Conservation (phyloP, 352 stramenopile species). For the Globisporangium radiosum region DNA sequence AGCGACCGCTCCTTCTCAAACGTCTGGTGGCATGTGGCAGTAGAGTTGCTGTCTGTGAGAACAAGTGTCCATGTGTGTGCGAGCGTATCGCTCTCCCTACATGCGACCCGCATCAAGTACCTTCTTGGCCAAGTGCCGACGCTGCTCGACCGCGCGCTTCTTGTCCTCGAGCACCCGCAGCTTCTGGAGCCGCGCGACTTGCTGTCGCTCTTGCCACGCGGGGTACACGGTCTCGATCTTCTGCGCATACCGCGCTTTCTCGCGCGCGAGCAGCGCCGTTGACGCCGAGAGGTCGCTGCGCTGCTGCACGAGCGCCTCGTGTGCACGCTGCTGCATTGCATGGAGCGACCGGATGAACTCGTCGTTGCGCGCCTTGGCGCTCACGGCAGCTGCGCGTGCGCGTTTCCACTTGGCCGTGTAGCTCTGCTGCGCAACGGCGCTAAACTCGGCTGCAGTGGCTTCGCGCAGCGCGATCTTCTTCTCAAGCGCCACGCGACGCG, state of each 20-base stretch:
- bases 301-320: slow-evolving; percentile 33
- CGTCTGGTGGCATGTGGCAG: slow-evolving; percentile 22
- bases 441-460: slow-evolving; percentile 73
- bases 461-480: slow-evolving; percentile 66
- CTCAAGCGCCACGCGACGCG: slow-evolving; percentile 52
- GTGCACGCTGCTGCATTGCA: slow-evolving; percentile 40
- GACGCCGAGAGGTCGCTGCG: slow-evolving; percentile 37
- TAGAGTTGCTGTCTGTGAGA: too few relatives aligned
- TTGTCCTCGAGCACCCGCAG: slow-evolving; percentile 65
- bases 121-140: slow-evolving; percentile 67
- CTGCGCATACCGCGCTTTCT: slow-evolving; percentile 53
- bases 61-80: not conserved
- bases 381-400: slow-evolving; percentile 27
- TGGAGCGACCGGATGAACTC: slow-evolving; percentile 46
- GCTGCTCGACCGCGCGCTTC: slow-evolving; percentile 60
- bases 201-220: slow-evolving; percentile 66
- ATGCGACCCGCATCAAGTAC: slow-evolving; percentile 15
- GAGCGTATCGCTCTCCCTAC: too few relatives aligned
- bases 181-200: slow-evolving; percentile 40
- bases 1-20: slow-evolving; percentile 79
- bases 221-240: slow-evolving; percentile 64
- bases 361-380: slow-evolving; percentile 56
- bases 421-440: slow-evolving; percentile 55
- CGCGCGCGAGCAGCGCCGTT: slow-evolving; percentile 37
- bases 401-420: slow-evolving; percentile 57